Conservation (phyloP, 805 yeast species). For the Jamesozyma jinghongensis region DNA sequence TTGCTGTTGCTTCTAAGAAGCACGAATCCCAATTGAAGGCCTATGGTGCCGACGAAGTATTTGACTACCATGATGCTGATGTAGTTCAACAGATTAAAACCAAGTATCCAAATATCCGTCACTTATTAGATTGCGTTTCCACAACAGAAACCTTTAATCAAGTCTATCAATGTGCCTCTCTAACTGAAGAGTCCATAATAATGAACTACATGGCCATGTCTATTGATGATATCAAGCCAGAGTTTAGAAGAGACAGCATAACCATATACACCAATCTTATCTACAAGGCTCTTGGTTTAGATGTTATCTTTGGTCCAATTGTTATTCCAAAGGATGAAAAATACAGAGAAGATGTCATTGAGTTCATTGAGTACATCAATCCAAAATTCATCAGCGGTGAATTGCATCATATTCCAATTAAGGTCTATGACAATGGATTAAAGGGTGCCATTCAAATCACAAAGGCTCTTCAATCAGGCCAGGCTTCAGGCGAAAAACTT, state of each 20-base stretch:
- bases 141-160: slow-evolving; percentile 21
- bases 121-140: slow-evolving; percentile 29
- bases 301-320: slow-evolving; percentile 19
- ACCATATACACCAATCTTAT: slow-evolving; percentile 28
- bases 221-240: slow-evolving; percentile 16
- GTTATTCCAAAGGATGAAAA: slow-evolving; percentile 15
- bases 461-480: slow-evolving; percentile 16
- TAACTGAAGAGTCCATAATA: slow-evolving; percentile 26
- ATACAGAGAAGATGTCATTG: slow-evolving; percentile 14
- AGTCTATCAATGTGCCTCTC: slow-evolving; percentile 28
- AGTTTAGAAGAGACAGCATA: slow-evolving; percentile 26
- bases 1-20: slow-evolving; percentile 41
- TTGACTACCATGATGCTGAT: slow-evolving; percentile 33
- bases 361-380: slow-evolving; percentile 21
- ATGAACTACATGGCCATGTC: slow-evolving; percentile 26
- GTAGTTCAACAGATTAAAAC: slow-evolving; percentile 34
- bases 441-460: slow-evolving; percentile 17
- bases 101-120: slow-evolving; percentile 22
- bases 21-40: slow-evolving; percentile 32
- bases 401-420: slow-evolving; percentile 27
- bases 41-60: not conserved
- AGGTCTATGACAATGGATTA: slow-evolving; percentile 22
- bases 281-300: slow-evolving; percentile 31
- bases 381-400: slow-evolving; percentile 14
- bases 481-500: slow-evolving; percentile 22